Evolutionary conservation across 345 rosid species (phyloP), one percentile per base, ranked within the genome.

Genomic region (Angophora floribunda): DNA sequence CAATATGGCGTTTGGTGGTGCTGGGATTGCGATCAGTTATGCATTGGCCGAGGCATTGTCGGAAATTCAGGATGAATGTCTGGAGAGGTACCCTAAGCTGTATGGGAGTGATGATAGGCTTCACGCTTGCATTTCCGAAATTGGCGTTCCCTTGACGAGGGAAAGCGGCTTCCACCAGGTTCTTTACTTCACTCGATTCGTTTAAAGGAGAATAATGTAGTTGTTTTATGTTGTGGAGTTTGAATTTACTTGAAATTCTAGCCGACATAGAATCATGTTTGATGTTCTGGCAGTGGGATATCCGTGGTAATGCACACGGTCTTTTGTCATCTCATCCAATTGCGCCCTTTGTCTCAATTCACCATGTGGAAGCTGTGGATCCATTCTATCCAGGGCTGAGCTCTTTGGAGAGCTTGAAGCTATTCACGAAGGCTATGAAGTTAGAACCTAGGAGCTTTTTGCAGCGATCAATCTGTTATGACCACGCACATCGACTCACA

Each of bases 121-220:
- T 21, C 98, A 96, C 51, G 98, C 99, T 82, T 97, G 99, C 90
- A 96, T 96, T 89, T 92, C 99, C 2, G 99, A 97, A 89, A 95
- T 97, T 1, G 99, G 99, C 21, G 93, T 97, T 92, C 98, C 99
- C 87, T 89, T 97, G 85, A 92, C 98, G 10, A 94, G 92, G 89
- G 99, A 97, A 89, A 94, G 89, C 57, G 99, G 99, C 49, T 97
- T 97, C 91, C 99, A 97, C 87, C 99, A 96, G 97, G 99, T 96
- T 51, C 65, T 52, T 75, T 86, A 30, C 85, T 78, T 88, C 67
- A 28, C 49, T 36, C n/a, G 26, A 44, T 59, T 89, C 67, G 51
- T 16, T 36, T 87, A 55, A 32, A 14, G 50, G 49, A 41, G 49
- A 49, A 75, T 41, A 17, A 36, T 75, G 45, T 75, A 75, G 7